A percentile compares a stretch with the other conserved stretches of the same genome.
Evolutionary conservation across 129 eudicot genomes (phyloP).

Genomic region (Oenanthe sinensis): DNA sequence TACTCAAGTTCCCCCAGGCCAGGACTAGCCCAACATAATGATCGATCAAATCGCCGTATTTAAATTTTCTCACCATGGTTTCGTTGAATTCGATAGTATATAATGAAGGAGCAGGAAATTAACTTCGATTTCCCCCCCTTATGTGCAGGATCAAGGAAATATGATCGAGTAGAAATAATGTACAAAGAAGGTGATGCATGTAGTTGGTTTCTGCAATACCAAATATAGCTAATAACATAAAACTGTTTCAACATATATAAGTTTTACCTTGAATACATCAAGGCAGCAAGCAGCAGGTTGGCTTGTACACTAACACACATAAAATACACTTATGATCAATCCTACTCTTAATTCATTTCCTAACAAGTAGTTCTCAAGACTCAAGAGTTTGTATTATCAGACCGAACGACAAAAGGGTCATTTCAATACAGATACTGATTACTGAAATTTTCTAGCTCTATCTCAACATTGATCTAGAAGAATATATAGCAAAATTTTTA

Average conservation of each 20-base stretch:
- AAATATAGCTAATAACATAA: not conserved
- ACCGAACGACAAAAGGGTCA: not conserved
- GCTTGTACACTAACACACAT: not conserved
- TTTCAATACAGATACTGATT: not conserved
- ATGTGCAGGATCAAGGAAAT: too few species aligned
- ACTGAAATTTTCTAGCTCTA: not conserved
- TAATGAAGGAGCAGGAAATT: too few species aligned
- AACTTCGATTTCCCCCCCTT: too few species aligned
- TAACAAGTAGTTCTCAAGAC: not conserved
- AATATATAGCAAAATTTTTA: too few species aligned
- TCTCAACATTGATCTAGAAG: too few species aligned
- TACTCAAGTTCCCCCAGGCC: not conserved
- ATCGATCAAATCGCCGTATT: too few species aligned
- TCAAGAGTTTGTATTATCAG: not conserved
- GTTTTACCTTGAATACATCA: not conserved
- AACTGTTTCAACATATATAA: not conserved
- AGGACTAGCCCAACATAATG: not conserved
- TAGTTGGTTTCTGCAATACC: too few species aligned
- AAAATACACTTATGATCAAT: not conserved
- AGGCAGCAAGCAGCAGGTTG: too few species aligned
- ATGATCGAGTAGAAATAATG: not conserved
- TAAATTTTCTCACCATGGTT: not conserved
- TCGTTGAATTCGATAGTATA: not conserved
- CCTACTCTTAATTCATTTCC: not conserved
- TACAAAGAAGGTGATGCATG: not conserved